These are phyloP conservation scores for Dactylorhiza incarnata DNA, from an alignment of 106 monocot genomes.

Conservation along the genomic window DNA sequence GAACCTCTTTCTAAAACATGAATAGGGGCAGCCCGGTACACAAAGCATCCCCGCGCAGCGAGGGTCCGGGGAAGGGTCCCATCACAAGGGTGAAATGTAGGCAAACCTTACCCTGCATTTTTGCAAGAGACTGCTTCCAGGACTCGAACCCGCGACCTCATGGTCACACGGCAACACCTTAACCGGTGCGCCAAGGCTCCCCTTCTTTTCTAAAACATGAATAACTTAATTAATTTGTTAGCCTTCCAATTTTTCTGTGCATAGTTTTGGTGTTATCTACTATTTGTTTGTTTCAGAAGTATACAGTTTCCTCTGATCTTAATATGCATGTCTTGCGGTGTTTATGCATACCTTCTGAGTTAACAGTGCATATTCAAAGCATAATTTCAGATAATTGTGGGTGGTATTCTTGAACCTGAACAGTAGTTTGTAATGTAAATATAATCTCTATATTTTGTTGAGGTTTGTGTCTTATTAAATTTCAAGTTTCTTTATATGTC, in stretches of 20 bases:
- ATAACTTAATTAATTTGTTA: not conserved
- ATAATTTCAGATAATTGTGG: not conserved
- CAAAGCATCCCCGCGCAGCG: no score
- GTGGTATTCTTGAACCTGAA: not conserved
- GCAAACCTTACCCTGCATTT: no score
- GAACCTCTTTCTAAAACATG: not conserved
- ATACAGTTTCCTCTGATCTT: not conserved
- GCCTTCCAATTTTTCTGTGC: not conserved
- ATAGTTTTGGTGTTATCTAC: not conserved
- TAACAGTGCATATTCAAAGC: not conserved
- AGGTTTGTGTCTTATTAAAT: no score
- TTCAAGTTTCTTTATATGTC: no score
- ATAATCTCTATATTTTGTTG: no score
- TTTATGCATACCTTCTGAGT: not conserved
- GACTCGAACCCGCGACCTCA: no score
- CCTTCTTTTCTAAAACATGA: not conserved
- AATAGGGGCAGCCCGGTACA: not conserved
- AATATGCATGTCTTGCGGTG: not conserved
- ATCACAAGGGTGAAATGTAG: no score
- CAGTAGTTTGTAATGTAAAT: not conserved
- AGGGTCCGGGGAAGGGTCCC: no score
- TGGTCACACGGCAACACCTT: no score
- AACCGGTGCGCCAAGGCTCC: no score
- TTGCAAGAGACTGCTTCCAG: no score
- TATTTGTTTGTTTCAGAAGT: not conserved